Evolutionary conservation across 2,329 filamentous ascomycete genomes (phyloP).

Genomic region (Botryosphaeria dothidea): DNA sequence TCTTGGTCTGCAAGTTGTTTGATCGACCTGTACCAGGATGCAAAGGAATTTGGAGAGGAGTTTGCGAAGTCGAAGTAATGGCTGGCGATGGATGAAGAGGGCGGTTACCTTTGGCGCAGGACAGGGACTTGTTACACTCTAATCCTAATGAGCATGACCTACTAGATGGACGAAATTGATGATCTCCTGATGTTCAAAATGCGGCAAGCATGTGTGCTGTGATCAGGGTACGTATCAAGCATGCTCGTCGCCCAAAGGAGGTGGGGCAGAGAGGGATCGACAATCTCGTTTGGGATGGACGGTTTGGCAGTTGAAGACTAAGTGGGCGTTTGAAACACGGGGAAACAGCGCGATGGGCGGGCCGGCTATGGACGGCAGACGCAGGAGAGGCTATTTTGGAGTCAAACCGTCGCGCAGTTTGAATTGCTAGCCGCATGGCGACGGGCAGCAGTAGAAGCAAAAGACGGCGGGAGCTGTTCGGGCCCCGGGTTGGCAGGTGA

Average conservation of each 20-base stretch:
- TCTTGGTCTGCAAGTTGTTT: conserved; percentile 95
- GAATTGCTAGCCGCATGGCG: neutral
- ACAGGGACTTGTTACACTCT: neutral
- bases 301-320: too few relatives aligned
- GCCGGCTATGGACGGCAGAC: neutral
- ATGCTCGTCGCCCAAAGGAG: too few relatives aligned
- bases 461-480: neutral
- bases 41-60: conserved; percentile 47
- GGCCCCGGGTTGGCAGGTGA: neutral
- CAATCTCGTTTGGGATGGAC: too few relatives aligned
- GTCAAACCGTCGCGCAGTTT: neutral
- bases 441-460: neutral
- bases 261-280: too few relatives aligned
- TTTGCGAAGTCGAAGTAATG: conserved; percentile 10
- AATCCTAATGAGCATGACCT: conserved; percentile 11
- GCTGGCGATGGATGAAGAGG: neutral
- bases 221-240: neutral
- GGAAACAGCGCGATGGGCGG: neutral
- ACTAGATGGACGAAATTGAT: conserved; percentile 1
- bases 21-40: conserved; percentile 95
- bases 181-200: neutral
- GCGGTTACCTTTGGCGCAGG: neutral
- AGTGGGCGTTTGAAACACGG: neutral
- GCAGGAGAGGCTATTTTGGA: neutral
- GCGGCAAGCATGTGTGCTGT: neutral